A percentile compares a stretch with the other conserved stretches of the same genome.
Evolutionary conservation across 768 basidiomycete genomes (phyloP).

Genomic region (Hygrocybe punicea): DNA sequence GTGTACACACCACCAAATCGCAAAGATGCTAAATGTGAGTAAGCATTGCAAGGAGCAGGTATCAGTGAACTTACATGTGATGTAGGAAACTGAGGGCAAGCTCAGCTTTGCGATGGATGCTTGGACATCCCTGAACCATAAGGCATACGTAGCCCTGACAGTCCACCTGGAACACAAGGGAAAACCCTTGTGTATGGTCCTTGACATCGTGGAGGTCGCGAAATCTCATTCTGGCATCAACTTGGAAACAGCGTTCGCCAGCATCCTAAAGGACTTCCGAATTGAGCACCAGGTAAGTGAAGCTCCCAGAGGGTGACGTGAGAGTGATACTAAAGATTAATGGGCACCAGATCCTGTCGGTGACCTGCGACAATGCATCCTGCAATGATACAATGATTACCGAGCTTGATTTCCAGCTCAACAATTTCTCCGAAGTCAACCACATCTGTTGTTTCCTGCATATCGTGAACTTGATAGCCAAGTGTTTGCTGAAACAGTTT

Average conservation of each 20-base stretch:
- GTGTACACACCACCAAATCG: neutral
- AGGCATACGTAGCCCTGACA: no score
- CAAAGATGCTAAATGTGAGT: neutral
- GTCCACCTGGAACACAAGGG: no score
- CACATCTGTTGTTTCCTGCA: no score
- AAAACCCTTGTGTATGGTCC: no score
- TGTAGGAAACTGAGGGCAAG: neutral
- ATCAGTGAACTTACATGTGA: no score
- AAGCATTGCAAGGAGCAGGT: no score
- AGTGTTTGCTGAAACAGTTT: no score
- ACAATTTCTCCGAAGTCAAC: no score
- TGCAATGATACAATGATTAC: no score
- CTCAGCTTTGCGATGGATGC: neutral
- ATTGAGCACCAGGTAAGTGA: conserved; percentile 32
- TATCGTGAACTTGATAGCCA: no score
- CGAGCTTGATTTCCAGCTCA: neutral
- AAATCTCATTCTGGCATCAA: conserved; percentile 33
- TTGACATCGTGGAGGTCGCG: neutral
- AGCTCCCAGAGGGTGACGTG: no score
- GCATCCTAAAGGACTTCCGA: conserved; percentile 34
- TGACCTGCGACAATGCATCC: neutral
- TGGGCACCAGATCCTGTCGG: neutral
- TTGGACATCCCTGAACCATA: no score
- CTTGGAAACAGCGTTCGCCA: conserved; percentile 32
- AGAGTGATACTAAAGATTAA: neutral